Base-by-base conservation (phyloP, 306 rosid genomes). In the Trifolium dubium region DNA sequence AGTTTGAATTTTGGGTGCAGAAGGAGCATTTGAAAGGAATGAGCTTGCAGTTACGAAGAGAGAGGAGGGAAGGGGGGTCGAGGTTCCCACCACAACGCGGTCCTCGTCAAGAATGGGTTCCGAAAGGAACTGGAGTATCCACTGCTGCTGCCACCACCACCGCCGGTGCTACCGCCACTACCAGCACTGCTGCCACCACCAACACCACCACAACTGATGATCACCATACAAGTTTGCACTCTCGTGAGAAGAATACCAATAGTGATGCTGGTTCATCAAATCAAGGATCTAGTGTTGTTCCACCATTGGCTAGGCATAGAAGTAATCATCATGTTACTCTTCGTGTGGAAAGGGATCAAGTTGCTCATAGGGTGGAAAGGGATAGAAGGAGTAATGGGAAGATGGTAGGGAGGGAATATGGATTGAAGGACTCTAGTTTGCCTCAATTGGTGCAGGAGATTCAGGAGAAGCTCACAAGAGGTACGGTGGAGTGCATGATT, bases 401-500 rank as follows among this genome's bases (percentile, higher is more conserved):
- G 78, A 86, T 81, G 61, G 82, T 18, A 23, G 85, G 63, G 58
- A 79, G 67, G 74, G 81, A 64, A 30, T 40, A 46, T 39, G 82
- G 78, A 64, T 2, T 3, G 14, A 79, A 69, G 58, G 86, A 85
- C 84, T 64, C 85, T 37, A 81, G 73, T 39, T 39, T 90, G 74
- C 98, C 98, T 11, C 92, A 89, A 66, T 83, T 90, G 67, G 80
- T 87, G 60, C 92, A 89, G 76, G 98, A 93, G 85, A 89, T 93
- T 80, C 88, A 90, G 75, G 97, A 93, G 40, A 93, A 87, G 85
- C 90, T 93, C 69, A 76, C 60, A 13, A 90, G 74, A 85, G 82
- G 96, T 34, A 65, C 82, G 0, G 87, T 90, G 0, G 98, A 93
- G 70, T 93, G 98, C 82, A 93, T 93, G 98, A 90, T 93, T 84